phyloP scores from a whole-genome alignment of 1,284 basidiomycete species.

The Tilletia indica region DNA sequence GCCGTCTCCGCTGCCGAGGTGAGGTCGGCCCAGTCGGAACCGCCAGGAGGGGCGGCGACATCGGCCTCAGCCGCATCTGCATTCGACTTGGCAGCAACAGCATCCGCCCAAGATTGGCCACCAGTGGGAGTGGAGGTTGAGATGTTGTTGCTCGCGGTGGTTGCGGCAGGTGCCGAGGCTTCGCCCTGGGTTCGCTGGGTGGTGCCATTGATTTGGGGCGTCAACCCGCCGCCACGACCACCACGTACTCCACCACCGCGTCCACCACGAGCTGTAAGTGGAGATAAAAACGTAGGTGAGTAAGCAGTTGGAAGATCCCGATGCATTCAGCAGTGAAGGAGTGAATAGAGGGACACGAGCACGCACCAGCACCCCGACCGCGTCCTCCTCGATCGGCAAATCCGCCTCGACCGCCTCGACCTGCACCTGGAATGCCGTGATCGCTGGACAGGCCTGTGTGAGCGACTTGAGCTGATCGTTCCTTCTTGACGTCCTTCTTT shows the following conservation, averaged over 20 bases:
- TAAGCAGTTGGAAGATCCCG: too few relatives aligned
- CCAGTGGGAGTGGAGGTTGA: constrained; percentile 37
- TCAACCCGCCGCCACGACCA: constrained; percentile 35
- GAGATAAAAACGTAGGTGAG: not conserved
- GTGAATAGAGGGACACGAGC: not conserved
- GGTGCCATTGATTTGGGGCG: constrained; percentile 41
- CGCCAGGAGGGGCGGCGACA: not conserved
- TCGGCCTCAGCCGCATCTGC: constrained; percentile 19
- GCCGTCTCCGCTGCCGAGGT: constrained; percentile 26
- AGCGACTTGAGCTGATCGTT: constrained; percentile 27
- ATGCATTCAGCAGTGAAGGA: not conserved
- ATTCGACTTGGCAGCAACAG: constrained; percentile 32
- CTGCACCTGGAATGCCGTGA: not conserved
- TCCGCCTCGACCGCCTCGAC: constrained; percentile 32
- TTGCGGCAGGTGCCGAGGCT: constrained; percentile 23
- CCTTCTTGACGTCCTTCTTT: constrained; percentile 66
- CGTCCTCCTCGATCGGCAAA: constrained; percentile 35
- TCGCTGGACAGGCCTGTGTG: constrained; percentile 21
- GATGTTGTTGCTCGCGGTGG: constrained; percentile 29
- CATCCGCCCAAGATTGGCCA: constrained; percentile 36
- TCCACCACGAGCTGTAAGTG: constrained; percentile 35
- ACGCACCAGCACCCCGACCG: constrained; percentile 24
- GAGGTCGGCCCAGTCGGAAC: constrained; percentile 21
- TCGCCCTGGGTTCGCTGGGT: constrained; percentile 29
- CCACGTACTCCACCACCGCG: constrained; percentile 29